Base-by-base conservation (phyloP, 1,284 basidiomycete species). In the Lignosus rhinocerotis region DNA sequence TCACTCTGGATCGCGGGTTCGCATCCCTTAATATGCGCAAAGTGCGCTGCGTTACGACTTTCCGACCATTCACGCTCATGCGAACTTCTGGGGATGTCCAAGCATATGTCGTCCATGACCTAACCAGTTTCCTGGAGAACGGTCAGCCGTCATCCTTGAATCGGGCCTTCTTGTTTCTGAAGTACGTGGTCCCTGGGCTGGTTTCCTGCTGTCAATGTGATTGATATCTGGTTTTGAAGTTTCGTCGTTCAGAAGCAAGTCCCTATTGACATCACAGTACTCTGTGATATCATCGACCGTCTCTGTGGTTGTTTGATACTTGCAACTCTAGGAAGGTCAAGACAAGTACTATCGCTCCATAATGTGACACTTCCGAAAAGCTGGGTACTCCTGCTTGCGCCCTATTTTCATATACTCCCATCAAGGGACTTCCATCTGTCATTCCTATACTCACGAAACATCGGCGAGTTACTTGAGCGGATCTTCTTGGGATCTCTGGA, bases 241-340 rank as follows among this genome's bases (percentile, higher is more conserved):
- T 30, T 31, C n/a, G 58, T 83, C 16, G 25, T 82, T 1, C 63
- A 74, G 0, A 64, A 65, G 0, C 50, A 54, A 6, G 51, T 79
- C 0, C 65, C 61, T 6, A 68, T 83, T 21, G 72, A 82, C 55
- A 66, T 80, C 30, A 75, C 71, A 8, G 69, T 78, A 1, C 62
- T 84, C 1, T 83, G 81, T 52, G 76, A 81, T 50, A 64, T 78
- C 34, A 56, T 81, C 32, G 84, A 85, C 46, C 67, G 71, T 21
- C 63, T 83, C 0, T 58, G 56, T 25, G 51, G 46, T 0, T 32
- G 46, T 6, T 61, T 76, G 11, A 67, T 78, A 6, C 50, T 84
- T 0, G 66, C 75, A 1, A 67, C 66, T 49, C 70, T 70, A 16
- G 56, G 70, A 17, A 63, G 67, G 9, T 9, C 11, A 7, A 64